Base-by-base conservation (phyloP, 495 filamentous ascomycete species). In the Aspergillus taichungensis region DNA sequence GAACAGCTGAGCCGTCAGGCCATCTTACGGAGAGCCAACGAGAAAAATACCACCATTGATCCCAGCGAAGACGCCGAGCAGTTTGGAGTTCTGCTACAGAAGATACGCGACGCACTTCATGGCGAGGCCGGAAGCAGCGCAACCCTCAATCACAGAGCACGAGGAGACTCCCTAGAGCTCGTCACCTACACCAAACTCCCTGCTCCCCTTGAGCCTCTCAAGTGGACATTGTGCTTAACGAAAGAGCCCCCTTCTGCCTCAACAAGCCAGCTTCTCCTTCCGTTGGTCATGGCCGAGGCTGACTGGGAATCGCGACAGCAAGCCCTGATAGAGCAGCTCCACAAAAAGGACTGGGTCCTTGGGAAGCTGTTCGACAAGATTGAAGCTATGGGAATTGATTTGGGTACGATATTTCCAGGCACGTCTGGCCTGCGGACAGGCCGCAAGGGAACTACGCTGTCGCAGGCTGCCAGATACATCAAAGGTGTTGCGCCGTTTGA, bases 281-380 rank as follows among this genome's bases (percentile, higher is more conserved):
- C 88, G 28, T 62, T 90, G 32, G 59, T 92, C 36, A 71, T 69
- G 42, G 76, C 77, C 35, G 77, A 68, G 76, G 46, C 69, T 69
- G 49, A 60, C 52, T 38, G 73, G 74, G 41, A 69, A 60, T 43
- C 61, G 59, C 44, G 76, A 76, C 61, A 72, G 74, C 36, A 62
- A 66, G 65, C 68, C 28, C 73, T 95, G 1, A 52, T 82, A 18
- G 59, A 72, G 6, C 69, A 72, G 18, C 54, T 95, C 8, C 73
- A 71, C 46, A 80, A 89, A 30, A 95, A 95, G 62, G 89, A 95
- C 60, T 76, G 69, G 52, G 75, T 87, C 12, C 85, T 95, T 45
- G 68, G 72, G 12, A 85, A 82, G 46, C 56, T 95, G 14, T 67
- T 87, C 7, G 87, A 94, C 59, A 88, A 86, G 53, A 67, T 92